These are phyloP conservation scores for Pseudogymnoascus sp. DNA, from an alignment of 2,329 filamentous ascomycete species.

Conservation along the genomic window DNA sequence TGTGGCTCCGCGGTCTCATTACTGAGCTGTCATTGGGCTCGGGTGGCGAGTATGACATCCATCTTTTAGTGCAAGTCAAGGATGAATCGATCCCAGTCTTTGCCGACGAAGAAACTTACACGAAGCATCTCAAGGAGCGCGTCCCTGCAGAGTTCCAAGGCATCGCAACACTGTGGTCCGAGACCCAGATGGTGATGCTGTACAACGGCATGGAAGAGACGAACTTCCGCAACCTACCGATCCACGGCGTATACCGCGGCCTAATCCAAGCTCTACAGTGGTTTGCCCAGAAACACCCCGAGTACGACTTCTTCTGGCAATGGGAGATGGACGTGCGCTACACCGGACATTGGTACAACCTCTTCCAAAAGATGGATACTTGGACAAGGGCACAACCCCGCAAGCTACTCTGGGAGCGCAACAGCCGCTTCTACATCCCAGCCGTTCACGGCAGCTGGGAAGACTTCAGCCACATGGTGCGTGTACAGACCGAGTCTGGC, in stretches of 20 bases:
- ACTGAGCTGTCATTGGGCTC: conserved; percentile 72
- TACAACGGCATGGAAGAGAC: conserved; percentile 83
- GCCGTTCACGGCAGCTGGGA: conserved; percentile 70
- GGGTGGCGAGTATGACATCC: conserved; percentile 78
- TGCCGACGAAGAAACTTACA: conserved; percentile 63
- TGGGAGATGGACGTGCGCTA: conserved; percentile 94
- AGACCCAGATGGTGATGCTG: conserved; percentile 82
- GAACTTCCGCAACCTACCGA: conserved; percentile 58
- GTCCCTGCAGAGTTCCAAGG: conserved; percentile 80
- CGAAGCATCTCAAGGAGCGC: conserved; percentile 55
- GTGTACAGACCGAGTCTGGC: conserved; percentile 65
- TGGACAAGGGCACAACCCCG: conserved; percentile 68
- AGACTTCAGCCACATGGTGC: conserved; percentile 68
- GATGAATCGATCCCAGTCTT: conserved; percentile 69
- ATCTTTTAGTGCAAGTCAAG: conserved; percentile 78
- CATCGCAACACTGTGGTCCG: conserved; percentile 86
- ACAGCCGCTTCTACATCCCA: conserved; percentile 68
- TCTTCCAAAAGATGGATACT: conserved; percentile 58
- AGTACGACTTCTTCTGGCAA: conserved; percentile 89
- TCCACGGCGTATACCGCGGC: conserved; percentile 88
- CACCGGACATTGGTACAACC: conserved; percentile 75
- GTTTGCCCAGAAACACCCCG: conserved; percentile 79
- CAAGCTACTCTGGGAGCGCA: conserved; percentile 76
- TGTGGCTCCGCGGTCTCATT: conserved; percentile 77
- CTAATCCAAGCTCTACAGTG: conserved; percentile 92